These are phyloP conservation scores for Wickerhamomyces chambardii DNA, from an alignment of 805 yeast species.

Conservation along the genomic window DNA sequence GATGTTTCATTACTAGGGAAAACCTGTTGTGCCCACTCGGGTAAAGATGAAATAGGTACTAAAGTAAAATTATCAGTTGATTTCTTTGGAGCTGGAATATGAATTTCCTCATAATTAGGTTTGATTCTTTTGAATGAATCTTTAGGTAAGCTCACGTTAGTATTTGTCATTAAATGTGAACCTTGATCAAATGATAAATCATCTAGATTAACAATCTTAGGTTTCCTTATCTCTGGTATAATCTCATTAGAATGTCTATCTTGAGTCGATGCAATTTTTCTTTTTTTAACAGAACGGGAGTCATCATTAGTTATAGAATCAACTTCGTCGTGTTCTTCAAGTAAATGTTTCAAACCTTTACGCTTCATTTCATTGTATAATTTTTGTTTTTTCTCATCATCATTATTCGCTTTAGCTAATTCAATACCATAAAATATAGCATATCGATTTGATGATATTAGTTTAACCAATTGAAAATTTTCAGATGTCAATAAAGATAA, in stretches of 20 bases:
- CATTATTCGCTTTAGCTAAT: conserved; percentile 26
- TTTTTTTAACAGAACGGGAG: conserved; percentile 1
- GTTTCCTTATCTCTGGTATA: conserved; percentile 20
- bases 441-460: conserved; percentile 40
- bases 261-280: conserved; percentile 12
- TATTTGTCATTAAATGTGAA: conserved; percentile 52
- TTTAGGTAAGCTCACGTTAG: conserved; percentile 67
- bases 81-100: conserved; percentile 77
- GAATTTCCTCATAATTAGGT: conserved; percentile 77
- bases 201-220: conserved; percentile 55
- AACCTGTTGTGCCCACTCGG: conserved; percentile 74
- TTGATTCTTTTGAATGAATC: conserved; percentile 76
- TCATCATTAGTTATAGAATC: conserved; percentile 12
- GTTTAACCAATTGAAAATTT: conserved; percentile 37
- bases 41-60: conserved; percentile 54
- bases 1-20: conserved; percentile 63
- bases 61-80: conserved; percentile 31
- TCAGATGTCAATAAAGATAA: conserved; percentile 43
- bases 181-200: conserved; percentile 66
- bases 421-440: conserved; percentile 46
- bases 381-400: conserved; percentile 24
- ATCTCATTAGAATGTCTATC: not conserved
- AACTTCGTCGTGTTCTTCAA: conserved; percentile 29
- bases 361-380: conserved; percentile 35
- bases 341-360: conserved; percentile 29